A percentile compares a stretch with the other conserved stretches of the same genome.
These are phyloP conservation scores for Athelia psychrophila DNA, from an alignment of 1,284 basidiomycete genomes.

Conservation along the genomic window DNA sequence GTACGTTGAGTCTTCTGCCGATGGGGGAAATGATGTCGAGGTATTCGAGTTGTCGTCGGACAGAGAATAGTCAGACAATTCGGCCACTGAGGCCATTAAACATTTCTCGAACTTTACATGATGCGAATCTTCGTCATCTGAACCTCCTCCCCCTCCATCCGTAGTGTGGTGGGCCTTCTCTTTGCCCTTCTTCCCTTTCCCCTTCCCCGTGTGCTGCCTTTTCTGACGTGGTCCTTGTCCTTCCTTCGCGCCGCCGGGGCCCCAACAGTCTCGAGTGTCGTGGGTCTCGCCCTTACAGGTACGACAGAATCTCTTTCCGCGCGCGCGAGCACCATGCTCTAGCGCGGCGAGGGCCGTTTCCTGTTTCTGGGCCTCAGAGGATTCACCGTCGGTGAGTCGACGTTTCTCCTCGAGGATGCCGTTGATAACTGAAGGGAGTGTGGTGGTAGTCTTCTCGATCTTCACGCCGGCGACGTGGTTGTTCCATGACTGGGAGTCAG, in stretches of 20 bases:
- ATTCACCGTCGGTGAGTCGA: background rate
- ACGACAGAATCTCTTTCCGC: background rate
- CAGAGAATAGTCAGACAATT: background rate
- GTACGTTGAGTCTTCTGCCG: background rate
- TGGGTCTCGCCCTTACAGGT: background rate
- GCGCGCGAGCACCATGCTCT: background rate
- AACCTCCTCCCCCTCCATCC: background rate
- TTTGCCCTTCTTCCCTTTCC: slow-evolving; percentile 1
- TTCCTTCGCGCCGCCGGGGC: background rate
- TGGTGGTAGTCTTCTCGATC: background rate
- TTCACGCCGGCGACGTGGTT: background rate
- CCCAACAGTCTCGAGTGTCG: background rate
- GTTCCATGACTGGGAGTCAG: background rate
- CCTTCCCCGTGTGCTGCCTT: background rate
- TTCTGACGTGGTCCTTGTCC: background rate
- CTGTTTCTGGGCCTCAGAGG: background rate
- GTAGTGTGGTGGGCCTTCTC: slow-evolving; percentile 1
- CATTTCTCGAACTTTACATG: slow-evolving; percentile 1
- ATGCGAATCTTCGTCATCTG: background rate
- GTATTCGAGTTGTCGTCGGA: background rate
- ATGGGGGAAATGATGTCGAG: background rate
- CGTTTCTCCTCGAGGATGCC: background rate
- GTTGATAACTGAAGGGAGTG: background rate
- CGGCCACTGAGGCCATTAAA: background rate
- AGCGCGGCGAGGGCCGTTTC: background rate